Evolutionary conservation across 768 basidiomycete species (phyloP), one percentile per base, ranked within the genome.

Genomic region (Trametes elegans): DNA sequence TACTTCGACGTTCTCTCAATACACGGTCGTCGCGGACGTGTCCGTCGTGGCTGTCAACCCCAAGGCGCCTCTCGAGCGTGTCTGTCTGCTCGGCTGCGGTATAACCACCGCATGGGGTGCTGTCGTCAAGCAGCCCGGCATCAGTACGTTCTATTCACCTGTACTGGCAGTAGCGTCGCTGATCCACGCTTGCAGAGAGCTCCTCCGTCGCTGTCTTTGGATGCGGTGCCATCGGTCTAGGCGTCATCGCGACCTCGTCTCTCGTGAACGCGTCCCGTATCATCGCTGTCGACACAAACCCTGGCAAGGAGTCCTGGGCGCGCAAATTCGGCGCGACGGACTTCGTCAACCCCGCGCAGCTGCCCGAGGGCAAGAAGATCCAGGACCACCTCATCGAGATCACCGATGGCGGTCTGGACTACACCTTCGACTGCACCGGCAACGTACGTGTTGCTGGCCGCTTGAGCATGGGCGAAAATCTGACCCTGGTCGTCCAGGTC

Each of bases 31-130:
- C 2, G 90, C 93, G 41, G 94, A 99, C 61, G 94, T 94, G 40
- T 98, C 95, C 18, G 90, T 99, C 23, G 97, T 98, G 48, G 84
- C 92, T 14, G 86, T 99, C 56, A 85, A 87, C 74, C 79, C 82
- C 57, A 75, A 80, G 57, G 97, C 97, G 1, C 93, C 93, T 8
- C 81, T 99, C 13, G 89, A 98, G 26, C 97, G 93, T 67, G 93
- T 95, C n/a, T 98, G 97, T 73, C 79, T 99, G 28, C 84, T 99
- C 13, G 96, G 96, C 5, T 93, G 92, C 59, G 94, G 94, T 61
- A 96, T 98, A 70, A 96, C 95, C 31, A 98, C 95, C n/a, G 95
- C 95, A 16, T 98, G 93, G 91, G 95, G 96, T 50, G 90, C 96
- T 6, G 90, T 96, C 43, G 82, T 82, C 60, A 98, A 98, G 76